phyloP scores from a whole-genome alignment of 768 basidiomycete genomes.

The Leccinum subgranulosum region DNA sequence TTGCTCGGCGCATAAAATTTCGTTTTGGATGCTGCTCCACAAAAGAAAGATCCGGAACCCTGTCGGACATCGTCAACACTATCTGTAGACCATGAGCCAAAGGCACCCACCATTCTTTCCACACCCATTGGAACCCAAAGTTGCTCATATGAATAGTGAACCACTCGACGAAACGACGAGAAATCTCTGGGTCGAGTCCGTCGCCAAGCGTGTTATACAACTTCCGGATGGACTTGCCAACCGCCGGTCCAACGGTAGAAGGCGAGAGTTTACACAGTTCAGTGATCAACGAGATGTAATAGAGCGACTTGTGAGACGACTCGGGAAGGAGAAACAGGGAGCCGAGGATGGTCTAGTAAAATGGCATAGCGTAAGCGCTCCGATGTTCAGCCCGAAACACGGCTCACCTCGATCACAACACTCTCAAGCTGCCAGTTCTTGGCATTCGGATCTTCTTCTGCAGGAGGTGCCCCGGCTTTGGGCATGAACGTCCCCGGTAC shows the following conservation, averaged over 20 bases:
- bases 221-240: conserved; percentile 92
- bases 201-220: conserved; percentile 77
- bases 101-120: conserved; percentile 89
- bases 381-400: background rate
- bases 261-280: conserved; percentile 96
- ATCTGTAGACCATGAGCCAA: background rate
- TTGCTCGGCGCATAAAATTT: conserved; percentile 78
- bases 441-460: conserved; percentile 48
- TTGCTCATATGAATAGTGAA: conserved; percentile 96
- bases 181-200: conserved; percentile 82
- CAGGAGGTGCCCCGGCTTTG: conserved; percentile 51
- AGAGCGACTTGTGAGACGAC: conserved; percentile 72
- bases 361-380: background rate
- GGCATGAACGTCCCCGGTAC: conserved; percentile 82
- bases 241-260: conserved; percentile 88
- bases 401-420: conserved; percentile 74
- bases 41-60: conserved; percentile 82
- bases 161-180: conserved; percentile 88
- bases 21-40: conserved; percentile 80
- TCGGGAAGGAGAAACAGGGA: conserved; percentile 75
- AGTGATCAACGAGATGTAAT: conserved; percentile 84
- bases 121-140: conserved; percentile 97
- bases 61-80: conserved; percentile 30
- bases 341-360: conserved; percentile 65
- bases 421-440: conserved; percentile 90